These are phyloP conservation scores for Penicillium pulvis DNA, from an alignment of 495 filamentous ascomycete genomes.

Conservation along the genomic window DNA sequence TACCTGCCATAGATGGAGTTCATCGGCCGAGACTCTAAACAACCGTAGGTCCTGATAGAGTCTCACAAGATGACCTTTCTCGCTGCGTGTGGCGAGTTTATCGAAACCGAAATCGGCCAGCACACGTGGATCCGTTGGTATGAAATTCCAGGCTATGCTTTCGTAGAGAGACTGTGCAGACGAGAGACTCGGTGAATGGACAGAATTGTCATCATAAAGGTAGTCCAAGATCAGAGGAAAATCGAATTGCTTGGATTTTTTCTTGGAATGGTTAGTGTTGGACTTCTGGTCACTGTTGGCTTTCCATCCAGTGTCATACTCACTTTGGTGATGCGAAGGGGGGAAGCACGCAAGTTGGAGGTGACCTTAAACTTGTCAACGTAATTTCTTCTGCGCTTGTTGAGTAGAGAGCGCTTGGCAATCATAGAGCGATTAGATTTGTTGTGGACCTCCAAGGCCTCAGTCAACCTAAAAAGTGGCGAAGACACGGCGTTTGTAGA, in stretches of 20 bases:
- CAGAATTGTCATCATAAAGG: neutral
- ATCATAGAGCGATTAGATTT: too few relatives aligned
- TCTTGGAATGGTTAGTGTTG: neutral
- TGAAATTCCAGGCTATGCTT: neutral
- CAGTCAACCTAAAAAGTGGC: too few relatives aligned
- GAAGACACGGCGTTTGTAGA: too few relatives aligned
- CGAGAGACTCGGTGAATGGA: too few relatives aligned
- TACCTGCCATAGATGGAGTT: neutral
- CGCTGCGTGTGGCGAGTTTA: neutral
- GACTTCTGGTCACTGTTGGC: too few relatives aligned
- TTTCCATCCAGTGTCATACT: too few relatives aligned
- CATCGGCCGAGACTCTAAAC: neutral
- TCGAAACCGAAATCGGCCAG: neutral
- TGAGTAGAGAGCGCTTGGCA: too few relatives aligned
- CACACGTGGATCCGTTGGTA: neutral
- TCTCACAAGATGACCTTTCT: neutral
- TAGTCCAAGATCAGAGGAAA: neutral
- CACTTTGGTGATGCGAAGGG: too few relatives aligned
- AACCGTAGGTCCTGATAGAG: neutral
- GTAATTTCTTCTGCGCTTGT: too few relatives aligned
- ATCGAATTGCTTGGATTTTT: neutral
- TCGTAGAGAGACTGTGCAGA: neutral
- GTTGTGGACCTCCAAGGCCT: too few relatives aligned
- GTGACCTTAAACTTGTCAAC: too few relatives aligned
- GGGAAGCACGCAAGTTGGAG: too few relatives aligned